These are phyloP conservation scores for Saturnispora galanensis DNA, from an alignment of 805 yeast species.

Conservation along the genomic window DNA sequence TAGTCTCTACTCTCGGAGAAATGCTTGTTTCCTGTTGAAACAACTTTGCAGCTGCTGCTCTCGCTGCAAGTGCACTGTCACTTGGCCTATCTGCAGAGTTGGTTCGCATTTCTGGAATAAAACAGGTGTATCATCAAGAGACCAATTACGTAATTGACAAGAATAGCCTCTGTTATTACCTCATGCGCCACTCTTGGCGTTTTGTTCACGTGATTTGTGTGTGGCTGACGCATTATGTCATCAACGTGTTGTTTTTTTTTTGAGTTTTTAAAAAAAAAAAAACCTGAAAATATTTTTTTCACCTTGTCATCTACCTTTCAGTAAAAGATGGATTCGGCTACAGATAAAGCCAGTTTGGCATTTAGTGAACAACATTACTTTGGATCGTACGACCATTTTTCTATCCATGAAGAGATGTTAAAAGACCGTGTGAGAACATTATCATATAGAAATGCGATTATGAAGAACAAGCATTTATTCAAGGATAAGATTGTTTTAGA, in stretches of 20 bases:
- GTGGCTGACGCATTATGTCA: not conserved
- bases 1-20: too few species aligned
- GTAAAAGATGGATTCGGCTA: constrained; percentile 38
- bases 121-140: too few species aligned
- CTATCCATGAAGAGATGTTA: constrained; percentile 98
- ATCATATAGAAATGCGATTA: constrained; percentile 85
- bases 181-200: not conserved
- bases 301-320: not conserved
- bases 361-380: constrained; percentile 88
- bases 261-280: not conserved
- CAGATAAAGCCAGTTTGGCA: constrained; percentile 54
- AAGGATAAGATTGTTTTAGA: constrained; percentile 91
- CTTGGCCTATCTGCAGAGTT: not conserved
- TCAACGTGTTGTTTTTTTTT: not conserved
- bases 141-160: too few species aligned
- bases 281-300: not conserved
- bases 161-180: too few species aligned
- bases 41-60: not conserved
- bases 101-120: not conserved
- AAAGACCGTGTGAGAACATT: constrained; percentile 90
- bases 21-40: too few species aligned
- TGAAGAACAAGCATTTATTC: constrained; percentile 79
- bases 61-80: constrained; percentile 1
- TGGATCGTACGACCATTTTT: constrained; percentile 90
- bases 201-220: not conserved